Conservation (phyloP, 257 asterid species). For the Solanum ossicruentum region DNA sequence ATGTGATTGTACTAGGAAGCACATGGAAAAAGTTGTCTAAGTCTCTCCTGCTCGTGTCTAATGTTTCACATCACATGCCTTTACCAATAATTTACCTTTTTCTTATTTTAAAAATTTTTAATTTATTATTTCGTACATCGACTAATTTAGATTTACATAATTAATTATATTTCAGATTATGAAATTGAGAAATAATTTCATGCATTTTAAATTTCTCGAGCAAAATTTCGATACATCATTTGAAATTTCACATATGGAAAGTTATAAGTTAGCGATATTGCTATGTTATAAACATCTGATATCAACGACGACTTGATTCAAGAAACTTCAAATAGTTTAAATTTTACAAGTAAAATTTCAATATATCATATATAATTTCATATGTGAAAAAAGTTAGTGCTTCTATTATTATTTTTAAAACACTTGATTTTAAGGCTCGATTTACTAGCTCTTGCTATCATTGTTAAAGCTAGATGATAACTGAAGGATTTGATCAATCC, state of each 20-base stretch:
- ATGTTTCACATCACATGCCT: not conserved
- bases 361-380: not conserved
- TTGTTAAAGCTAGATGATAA: not conserved
- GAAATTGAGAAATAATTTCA: not conserved
- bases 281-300: not conserved
- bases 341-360: not conserved
- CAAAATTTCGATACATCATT: not conserved
- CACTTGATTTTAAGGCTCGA: not conserved
- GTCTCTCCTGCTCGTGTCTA: not conserved
- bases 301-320: not conserved
- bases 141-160: not conserved
- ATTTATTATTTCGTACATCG: fast-evolving
- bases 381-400: not conserved
- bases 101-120: not conserved
- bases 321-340: no score
- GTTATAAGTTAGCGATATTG: not conserved
- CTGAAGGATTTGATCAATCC: not conserved
- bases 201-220: not conserved
- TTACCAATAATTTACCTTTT: no score
- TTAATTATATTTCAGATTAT: not conserved
- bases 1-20: not conserved
- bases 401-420: not conserved
- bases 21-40: not conserved
- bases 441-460: not conserved
- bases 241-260: not conserved